These are phyloP conservation scores for Naganishia onofrii DNA, from an alignment of 768 basidiomycete genomes.

Conservation along the genomic window DNA sequence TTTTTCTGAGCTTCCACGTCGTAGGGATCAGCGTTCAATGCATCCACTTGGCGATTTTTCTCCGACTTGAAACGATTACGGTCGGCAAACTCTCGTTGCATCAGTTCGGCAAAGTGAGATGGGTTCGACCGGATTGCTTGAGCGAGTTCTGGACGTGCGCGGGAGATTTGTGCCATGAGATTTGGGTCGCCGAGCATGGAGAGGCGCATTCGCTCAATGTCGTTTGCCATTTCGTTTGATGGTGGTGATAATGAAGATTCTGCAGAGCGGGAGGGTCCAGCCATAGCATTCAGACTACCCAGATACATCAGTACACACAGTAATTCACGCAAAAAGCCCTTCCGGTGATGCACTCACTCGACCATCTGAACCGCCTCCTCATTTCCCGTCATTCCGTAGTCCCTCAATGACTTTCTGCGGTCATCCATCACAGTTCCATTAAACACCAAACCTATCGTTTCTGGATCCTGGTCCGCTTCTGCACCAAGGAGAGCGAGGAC, in stretches of 20 bases:
- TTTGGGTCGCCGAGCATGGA: constrained; percentile 80
- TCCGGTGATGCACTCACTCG: constrained; percentile 34
- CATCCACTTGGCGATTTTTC: constrained; percentile 57
- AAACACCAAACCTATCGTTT: constrained; percentile 41
- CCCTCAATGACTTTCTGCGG: constrained; percentile 35
- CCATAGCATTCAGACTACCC: constrained; percentile 3
- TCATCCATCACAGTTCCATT: constrained; percentile 40
- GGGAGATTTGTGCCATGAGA: constrained; percentile 59
- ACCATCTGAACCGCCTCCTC: constrained; percentile 41
- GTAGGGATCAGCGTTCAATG: constrained; percentile 81
- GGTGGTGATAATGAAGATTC: neutral
- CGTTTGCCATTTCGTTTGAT: constrained; percentile 60
- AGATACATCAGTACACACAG: neutral
- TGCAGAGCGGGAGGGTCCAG: constrained; percentile 3
- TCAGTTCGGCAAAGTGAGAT: constrained; percentile 69
- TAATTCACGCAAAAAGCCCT: neutral
- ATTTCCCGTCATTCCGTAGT: constrained; percentile 45
- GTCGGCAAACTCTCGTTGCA: constrained; percentile 40
- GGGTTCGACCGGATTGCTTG: constrained; percentile 68
- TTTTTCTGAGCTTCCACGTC: constrained; percentile 84
- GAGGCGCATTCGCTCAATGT: constrained; percentile 84
- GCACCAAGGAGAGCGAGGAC: constrained; percentile 91
- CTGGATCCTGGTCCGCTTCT: constrained; percentile 58
- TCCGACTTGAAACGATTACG: too few species aligned
- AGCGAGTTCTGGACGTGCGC: constrained; percentile 81